phyloP scores from a whole-genome alignment of 176 grass and related monocot species.

The Musa itinerans region DNA sequence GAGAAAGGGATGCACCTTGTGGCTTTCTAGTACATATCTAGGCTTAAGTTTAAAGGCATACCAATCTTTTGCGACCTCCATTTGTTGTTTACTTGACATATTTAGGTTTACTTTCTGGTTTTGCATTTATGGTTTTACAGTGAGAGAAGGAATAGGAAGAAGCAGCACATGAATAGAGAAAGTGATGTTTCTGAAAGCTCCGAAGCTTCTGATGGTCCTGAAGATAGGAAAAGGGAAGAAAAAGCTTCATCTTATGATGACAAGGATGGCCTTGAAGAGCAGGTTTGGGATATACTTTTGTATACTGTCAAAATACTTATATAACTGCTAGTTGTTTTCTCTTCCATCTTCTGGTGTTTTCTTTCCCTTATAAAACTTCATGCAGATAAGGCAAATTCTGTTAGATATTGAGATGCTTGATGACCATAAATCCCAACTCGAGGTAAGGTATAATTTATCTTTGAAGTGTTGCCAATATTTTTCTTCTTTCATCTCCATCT shows the following conservation, averaged over 20 bases:
- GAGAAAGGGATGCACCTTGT: no score
- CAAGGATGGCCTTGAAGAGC: conserved; percentile 41
- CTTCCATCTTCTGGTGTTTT: not conserved
- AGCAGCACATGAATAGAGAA: conserved; percentile 33
- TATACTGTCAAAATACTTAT: not conserved
- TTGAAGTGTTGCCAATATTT: not conserved
- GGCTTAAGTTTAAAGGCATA: no score
- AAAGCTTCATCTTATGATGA: conserved; percentile 37
- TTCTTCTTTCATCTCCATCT: not conserved
- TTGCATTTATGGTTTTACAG: conserved; percentile 14
- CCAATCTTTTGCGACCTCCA: no score
- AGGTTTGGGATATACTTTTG: conserved; percentile 26
- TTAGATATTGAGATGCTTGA: conserved; percentile 48
- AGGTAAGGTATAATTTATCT: conserved; percentile 38
- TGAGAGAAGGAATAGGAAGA: conserved; percentile 52
- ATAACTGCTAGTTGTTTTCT: not conserved
- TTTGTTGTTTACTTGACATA: not conserved
- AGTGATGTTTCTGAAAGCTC: conserved; percentile 48
- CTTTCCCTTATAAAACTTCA: not conserved
- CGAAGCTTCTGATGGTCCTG: conserved; percentile 41
- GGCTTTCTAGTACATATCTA: no score
- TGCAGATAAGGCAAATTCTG: conserved; percentile 54
- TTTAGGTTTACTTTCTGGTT: not conserved
- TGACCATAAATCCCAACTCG: conserved; percentile 59
- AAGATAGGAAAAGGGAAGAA: conserved; percentile 32